Evolutionary conservation across 306 rosid genomes (phyloP), one percentile per base, ranked within the genome.

Genomic region (Pueraria montana): DNA sequence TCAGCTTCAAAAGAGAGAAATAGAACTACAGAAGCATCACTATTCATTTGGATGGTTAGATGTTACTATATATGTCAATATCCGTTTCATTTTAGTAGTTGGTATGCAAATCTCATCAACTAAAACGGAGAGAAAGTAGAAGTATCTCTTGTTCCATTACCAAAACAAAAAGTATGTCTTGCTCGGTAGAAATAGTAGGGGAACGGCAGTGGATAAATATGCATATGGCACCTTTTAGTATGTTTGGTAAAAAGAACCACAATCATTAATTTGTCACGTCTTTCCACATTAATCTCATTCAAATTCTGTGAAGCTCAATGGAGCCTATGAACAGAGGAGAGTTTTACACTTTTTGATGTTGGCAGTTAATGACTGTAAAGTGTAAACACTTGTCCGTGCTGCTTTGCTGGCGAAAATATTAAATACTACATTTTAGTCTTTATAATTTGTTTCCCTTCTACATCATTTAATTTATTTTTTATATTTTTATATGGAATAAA

Each of bases 231-330:
- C 40, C 72, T 34, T 38, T 66, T 38, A 66, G 11, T 20, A 68
- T 11, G 34, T 68, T 68, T 40, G 55, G 55, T 69, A 12, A 69
- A 42, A 42, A 69, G 55, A 70, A 50, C 36, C 6, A 70, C 12
- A 11, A 23, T 8, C 20, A 71, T 24, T 71, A 24, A 71, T 46
- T 24, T 45, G 21, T 3, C 75, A 70, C 75, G 40, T 70, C 26
- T 42, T 42, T 42, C 55, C 18, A 12, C 34, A 68, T 9, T 42
- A 68, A 69, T 43, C 55, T 24, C 56, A 43, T 42, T 21, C 34
- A 42, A 42, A 20, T 11, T 68, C 74, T 68, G 74, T n/a, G 26
- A 42, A 69, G 11, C 30, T 38, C 30, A 4, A 38, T 10, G 6
- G 17, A 38, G 11, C 7, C 72, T n/a, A 38, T n/a, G 72, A 38